A percentile compares a stretch with the other conserved stretches of the same genome.
These are phyloP conservation scores for Fusarium buxicola DNA, from an alignment of 2,329 filamentous ascomycete genomes.

Conservation along the genomic window DNA sequence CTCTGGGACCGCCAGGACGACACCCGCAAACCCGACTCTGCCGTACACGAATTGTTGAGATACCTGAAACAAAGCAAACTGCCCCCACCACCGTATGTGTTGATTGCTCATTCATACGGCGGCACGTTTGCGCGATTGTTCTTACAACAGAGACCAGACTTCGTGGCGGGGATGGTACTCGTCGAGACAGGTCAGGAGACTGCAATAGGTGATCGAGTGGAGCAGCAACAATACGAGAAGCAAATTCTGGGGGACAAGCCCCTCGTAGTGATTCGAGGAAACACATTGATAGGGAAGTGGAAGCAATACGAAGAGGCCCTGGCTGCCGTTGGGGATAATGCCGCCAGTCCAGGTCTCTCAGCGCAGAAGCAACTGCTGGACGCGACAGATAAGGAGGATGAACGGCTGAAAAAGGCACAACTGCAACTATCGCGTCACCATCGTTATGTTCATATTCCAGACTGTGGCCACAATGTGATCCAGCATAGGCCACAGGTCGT, in stretches of 20 bases:
- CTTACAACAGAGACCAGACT: conserved; percentile 19
- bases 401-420: conserved; percentile 36
- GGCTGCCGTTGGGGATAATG: conserved; percentile 3
- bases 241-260: conserved; percentile 29
- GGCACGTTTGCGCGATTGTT: conserved; percentile 35
- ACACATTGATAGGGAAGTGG: conserved; percentile 34
- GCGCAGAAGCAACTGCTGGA: conserved; percentile 30
- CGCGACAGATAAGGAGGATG: conserved; percentile 32
- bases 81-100: conserved; percentile 9
- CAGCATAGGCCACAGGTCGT: conserved; percentile 30
- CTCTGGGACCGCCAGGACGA: conserved; percentile 27
- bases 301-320: conserved; percentile 26
- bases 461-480: conserved; percentile 35
- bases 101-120: conserved; percentile 38
- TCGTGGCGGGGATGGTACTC: conserved; percentile 38
- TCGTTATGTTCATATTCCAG: conserved; percentile 36
- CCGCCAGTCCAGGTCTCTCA: conserved; percentile 4
- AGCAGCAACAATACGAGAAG: conserved; percentile 29
- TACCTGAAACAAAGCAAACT: not conserved
- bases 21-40: conserved; percentile 3
- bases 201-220: conserved; percentile 15
- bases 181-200: conserved; percentile 42
- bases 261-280: conserved; percentile 34
- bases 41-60: not conserved
- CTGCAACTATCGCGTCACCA: conserved; percentile 27